These are phyloP conservation scores for Sporothrix mexicana DNA, from an alignment of 2,329 filamentous ascomycete genomes.

Conservation along the genomic window DNA sequence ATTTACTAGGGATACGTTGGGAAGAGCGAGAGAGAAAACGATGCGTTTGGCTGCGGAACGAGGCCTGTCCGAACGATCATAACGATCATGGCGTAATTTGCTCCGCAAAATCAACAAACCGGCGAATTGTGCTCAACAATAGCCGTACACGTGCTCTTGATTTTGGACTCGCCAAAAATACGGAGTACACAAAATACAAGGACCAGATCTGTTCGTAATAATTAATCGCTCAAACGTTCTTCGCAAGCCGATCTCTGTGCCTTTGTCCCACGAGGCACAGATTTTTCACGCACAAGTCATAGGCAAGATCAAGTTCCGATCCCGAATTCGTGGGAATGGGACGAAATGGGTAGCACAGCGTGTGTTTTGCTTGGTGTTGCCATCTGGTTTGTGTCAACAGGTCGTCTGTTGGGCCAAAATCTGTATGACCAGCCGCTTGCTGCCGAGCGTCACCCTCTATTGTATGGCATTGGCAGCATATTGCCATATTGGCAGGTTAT, in stretches of 20 bases:
- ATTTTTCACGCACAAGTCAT: not conserved
- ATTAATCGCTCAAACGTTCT: constrained; percentile 11
- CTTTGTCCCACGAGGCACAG: not conserved
- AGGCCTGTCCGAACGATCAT: not conserved
- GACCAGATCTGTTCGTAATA: not conserved
- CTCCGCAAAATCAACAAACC: not conserved
- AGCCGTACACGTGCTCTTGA: not conserved
- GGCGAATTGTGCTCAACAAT: constrained; percentile 6
- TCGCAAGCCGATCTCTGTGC: not conserved
- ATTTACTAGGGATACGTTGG: not conserved
- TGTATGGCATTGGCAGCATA: not conserved
- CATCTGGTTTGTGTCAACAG: too few relatives aligned
- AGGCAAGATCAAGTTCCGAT: not conserved
- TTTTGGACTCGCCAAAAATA: not conserved
- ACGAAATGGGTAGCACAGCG: constrained; percentile 11
- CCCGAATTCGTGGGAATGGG: constrained; percentile 22
- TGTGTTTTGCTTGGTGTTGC: too few relatives aligned
- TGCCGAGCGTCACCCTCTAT: constrained; percentile 11
- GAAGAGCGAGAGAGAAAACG: not conserved
- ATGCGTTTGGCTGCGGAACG: not conserved
- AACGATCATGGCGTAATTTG: not conserved
- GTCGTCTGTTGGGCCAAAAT: not conserved
- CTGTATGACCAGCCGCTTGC: constrained; percentile 26
- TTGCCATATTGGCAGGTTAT: not conserved
- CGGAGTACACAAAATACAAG: too few relatives aligned